phyloP scores from a whole-genome alignment of 495 filamentous ascomycete genomes.

The Lichina pygmaea region DNA sequence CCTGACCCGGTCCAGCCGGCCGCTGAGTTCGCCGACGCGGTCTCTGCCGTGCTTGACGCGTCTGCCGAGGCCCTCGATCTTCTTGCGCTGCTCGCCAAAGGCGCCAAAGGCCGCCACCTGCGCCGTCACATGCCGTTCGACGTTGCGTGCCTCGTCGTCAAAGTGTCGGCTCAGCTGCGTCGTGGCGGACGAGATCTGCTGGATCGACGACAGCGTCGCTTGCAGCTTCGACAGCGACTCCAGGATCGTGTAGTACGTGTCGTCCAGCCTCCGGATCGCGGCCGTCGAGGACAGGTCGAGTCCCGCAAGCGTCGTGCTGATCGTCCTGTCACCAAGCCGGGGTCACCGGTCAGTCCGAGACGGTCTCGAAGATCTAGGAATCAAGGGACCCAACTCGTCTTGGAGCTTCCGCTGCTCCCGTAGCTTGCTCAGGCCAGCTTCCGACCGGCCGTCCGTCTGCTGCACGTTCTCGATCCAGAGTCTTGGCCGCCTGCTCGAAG shows the following conservation, averaged over 20 bases:
- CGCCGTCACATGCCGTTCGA: constrained; percentile 31
- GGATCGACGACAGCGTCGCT: constrained; percentile 36
- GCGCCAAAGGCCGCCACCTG: constrained; percentile 35
- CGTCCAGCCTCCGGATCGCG: constrained; percentile 44
- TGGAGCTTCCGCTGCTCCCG: no score
- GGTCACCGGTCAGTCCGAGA: no score
- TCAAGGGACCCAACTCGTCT: no score
- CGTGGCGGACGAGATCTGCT: constrained; percentile 38
- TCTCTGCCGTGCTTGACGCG: constrained; percentile 35
- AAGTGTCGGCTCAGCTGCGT: constrained; percentile 34
- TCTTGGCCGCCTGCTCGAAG: no score
- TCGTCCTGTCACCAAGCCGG: no score
- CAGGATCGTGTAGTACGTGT: constrained; percentile 62
- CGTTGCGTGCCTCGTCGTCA: constrained; percentile 25
- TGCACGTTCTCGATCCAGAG: no score
- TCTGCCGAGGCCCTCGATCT: constrained; percentile 34
- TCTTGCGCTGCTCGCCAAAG: constrained; percentile 42
- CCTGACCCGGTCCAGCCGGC: constrained; percentile 35
- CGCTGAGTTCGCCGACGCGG: constrained; percentile 34
- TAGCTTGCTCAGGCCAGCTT: no score
- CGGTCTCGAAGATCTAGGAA: no score
- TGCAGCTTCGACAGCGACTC: constrained; percentile 48
- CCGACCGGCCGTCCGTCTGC: no score
- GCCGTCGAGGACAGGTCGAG: no score
- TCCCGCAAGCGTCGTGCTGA: no score